These are phyloP conservation scores for Termitomyces sp. DNA, from an alignment of 768 basidiomycete species.

Conservation along the genomic window DNA sequence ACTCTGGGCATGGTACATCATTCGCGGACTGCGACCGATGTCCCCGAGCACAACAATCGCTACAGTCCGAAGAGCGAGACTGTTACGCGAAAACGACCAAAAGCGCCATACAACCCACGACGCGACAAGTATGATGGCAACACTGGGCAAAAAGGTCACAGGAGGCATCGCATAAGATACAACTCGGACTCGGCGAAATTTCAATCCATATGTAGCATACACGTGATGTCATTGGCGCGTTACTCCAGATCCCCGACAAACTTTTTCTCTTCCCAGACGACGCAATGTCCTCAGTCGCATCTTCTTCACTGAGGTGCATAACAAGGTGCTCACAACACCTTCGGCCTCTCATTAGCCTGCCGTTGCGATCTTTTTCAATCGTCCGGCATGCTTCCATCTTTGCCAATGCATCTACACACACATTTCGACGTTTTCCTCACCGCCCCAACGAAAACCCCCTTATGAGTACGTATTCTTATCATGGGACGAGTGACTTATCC, in stretches of 20 bases:
- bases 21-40: constrained; percentile 91
- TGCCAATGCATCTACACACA: constrained; percentile 17
- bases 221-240: constrained; percentile 16
- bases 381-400: constrained; percentile 20
- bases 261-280: not conserved
- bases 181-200: not conserved
- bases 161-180: constrained; percentile 1
- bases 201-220: not conserved
- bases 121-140: constrained; percentile 9
- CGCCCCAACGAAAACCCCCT: constrained; percentile 17
- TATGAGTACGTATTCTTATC: constrained; percentile 23
- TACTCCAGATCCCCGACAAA: constrained; percentile 5
- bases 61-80: constrained; percentile 58
- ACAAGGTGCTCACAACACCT: constrained; percentile 7
- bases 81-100: constrained; percentile 27
- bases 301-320: constrained; percentile 12
- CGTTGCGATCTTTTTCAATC: constrained; percentile 5
- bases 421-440: constrained; percentile 14
- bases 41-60: constrained; percentile 92
- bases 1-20: constrained; percentile 98
- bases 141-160: constrained; percentile 5
- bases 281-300: constrained; percentile 9
- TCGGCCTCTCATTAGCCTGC: not conserved
- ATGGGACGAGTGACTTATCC: not conserved
- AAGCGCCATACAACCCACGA: constrained; percentile 26